These are phyloP conservation scores for Lunasporangiospora selenospora DNA, from an alignment of 192 early-diverging fungal species.

Conservation along the genomic window DNA sequence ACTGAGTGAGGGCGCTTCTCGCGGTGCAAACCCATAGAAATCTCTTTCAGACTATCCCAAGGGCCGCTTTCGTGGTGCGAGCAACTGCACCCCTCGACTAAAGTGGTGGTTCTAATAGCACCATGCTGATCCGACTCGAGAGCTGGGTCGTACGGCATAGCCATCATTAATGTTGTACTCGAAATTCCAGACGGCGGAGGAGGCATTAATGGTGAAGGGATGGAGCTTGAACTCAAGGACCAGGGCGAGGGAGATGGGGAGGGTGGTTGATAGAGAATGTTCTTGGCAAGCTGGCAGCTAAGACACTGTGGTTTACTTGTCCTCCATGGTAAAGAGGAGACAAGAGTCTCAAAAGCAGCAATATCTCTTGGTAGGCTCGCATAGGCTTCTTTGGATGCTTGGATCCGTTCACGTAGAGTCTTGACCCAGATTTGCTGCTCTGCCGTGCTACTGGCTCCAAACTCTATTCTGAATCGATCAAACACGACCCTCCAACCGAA, in stretches of 20 bases:
- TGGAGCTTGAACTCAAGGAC: slow-evolving; percentile 21
- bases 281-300: neutral
- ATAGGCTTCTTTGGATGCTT: slow-evolving; percentile 35
- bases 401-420: slow-evolving; percentile 54
- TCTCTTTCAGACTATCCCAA: too few relatives aligned
- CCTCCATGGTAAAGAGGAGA: slow-evolving; percentile 33
- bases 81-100: too few relatives aligned
- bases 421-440: slow-evolving; percentile 65
- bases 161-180: slow-evolving; percentile 24
- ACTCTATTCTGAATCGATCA: slow-evolving; percentile 54
- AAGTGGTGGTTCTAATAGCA: too few relatives aligned
- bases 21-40: too few relatives aligned
- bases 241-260: slow-evolving; percentile 16
- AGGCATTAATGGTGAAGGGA: slow-evolving; percentile 35
- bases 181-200: slow-evolving; percentile 8
- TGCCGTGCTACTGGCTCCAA: slow-evolving; percentile 57
- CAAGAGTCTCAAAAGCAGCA: slow-evolving; percentile 2
- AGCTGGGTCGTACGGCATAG: slow-evolving; percentile 28
- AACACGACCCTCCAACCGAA: slow-evolving; percentile 41
- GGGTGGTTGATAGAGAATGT: slow-evolving; percentile 7
- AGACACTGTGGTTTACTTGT: neutral
- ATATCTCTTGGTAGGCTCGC: slow-evolving; percentile 2
- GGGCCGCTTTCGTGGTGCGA: too few relatives aligned
- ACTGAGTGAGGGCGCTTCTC: too few relatives aligned
- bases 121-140: too few relatives aligned